Evolutionary conservation across 2,329 filamentous ascomycete genomes (phyloP).

Genomic region (Pseudogymnoascus sp.): DNA sequence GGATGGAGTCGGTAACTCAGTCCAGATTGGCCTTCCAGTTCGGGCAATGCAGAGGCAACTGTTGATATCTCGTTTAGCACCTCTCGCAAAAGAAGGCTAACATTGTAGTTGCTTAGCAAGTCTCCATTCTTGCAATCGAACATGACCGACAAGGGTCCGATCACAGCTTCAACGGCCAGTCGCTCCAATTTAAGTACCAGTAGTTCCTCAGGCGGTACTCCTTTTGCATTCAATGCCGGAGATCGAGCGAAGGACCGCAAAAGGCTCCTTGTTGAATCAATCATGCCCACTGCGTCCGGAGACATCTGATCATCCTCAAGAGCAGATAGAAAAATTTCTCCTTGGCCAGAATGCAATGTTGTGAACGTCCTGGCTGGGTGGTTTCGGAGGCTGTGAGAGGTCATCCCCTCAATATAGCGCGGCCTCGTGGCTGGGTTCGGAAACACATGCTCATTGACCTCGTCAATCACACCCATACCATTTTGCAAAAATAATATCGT

Average conservation of each 20-base stretch:
- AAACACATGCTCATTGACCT: conserved; percentile 64
- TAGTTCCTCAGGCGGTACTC: conserved; percentile 51
- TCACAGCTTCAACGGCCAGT: conserved; percentile 64
- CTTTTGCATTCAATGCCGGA: conserved; percentile 52
- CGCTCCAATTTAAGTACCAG: conserved; percentile 69
- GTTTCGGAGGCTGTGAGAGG: conserved; percentile 31
- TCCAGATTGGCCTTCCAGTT: conserved; percentile 53
- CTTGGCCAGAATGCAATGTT: conserved; percentile 30
- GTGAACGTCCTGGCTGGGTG: conserved; percentile 34
- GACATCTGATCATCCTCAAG: not conserved
- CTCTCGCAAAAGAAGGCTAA: conserved; percentile 58
- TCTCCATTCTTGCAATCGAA: conserved; percentile 68
- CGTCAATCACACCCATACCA: conserved; percentile 76
- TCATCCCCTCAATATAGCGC: conserved; percentile 52
- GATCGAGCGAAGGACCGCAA: conserved; percentile 55
- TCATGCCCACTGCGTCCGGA: not conserved
- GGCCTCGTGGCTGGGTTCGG: conserved; percentile 56
- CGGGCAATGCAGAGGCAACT: conserved; percentile 67
- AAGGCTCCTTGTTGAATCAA: conserved; percentile 44
- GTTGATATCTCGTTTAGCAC: conserved; percentile 66
- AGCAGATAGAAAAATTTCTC: conserved; percentile 30
- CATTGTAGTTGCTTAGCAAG: conserved; percentile 57
- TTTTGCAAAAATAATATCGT: conserved; percentile 72
- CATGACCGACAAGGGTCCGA: conserved; percentile 74
- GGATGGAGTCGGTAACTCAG: conserved; percentile 47